Base-by-base conservation (phyloP, 2,329 filamentous ascomycete genomes). In the Cordyceps pruinosa region DNA sequence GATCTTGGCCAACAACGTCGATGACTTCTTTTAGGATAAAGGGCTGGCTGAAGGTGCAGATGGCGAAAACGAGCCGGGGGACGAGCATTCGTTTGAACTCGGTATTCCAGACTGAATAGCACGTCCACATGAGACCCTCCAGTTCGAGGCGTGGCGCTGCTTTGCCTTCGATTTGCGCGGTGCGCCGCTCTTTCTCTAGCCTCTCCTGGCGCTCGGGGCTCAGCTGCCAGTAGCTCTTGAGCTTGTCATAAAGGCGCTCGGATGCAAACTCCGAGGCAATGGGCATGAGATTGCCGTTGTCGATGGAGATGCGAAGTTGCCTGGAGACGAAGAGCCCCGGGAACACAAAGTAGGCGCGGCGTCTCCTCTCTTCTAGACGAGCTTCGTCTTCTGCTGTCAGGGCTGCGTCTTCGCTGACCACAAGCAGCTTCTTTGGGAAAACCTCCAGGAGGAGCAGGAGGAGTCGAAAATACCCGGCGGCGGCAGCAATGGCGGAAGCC, bases 221-320 rank as follows among this genome's bases (percentile, higher is more conserved):
- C 35, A 39, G 32, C 44, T 56, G 34, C 53, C 53, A 56, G 13
- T 56, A 56, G 13, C n/a, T 41, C 44, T 19, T 56, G 13, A 56
- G 53, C 26, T 56, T 56, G 7, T 48, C 35, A 19, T 48, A 26
- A 32, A 56, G 34, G 8, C 53, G 53, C 10, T 56, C 53, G 19
- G 53, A 56, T 2, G 44, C 45, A 21, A 56, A 56, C 17, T 56
- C 53, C 8, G 39, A 26, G 2, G 44, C 25, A 48, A 56, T 49
- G 26, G 53, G 44, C 44, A 56, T 48, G n/a, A 56, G 44, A 26
- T 49, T 56, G 23, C 53, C 53, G 35, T 56, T 56, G 19, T 56
- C 42, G 26, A 56, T 56, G 7, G 53, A 41, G n/a, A 56, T 56
- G 34, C 44, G 53, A 34, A 56, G 53, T 34, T 56, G 44, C n/a